Conservation (phyloP, 129 eudicot genomes). For the Helianthus annuus region HanXRQr2.0-SUNRISE NC_035444.2:150271049-150271548, state of each 20-base stretch:
- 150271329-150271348: slow-evolving; percentile 22
- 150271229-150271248: slow-evolving; percentile 2
- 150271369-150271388: slow-evolving; percentile 26
- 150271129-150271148: slow-evolving; percentile 7
- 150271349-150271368: slow-evolving; percentile 27
- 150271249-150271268: slow-evolving; percentile 13
- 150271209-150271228: not conserved
- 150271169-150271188: too few relatives aligned
- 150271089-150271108: not conserved
- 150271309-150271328: slow-evolving; percentile 26
- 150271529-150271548: not conserved
- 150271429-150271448: slow-evolving; percentile 32
- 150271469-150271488: slow-evolving; percentile 25
- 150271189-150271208: not conserved
- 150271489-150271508: slow-evolving; percentile 31
- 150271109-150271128: not conserved
- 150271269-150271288: not conserved
- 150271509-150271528: slow-evolving; percentile 23
- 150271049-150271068: not conserved
- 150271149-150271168: not conserved
- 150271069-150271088: slow-evolving; percentile 1
- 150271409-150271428: slow-evolving; percentile 13
- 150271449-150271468: slow-evolving; percentile 32
- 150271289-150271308: slow-evolving; percentile 25
- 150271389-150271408: slow-evolving; percentile 32